Evolutionary conservation across 495 filamentous ascomycete genomes (phyloP).

Genomic region (Penicillium diatomitis): DNA sequence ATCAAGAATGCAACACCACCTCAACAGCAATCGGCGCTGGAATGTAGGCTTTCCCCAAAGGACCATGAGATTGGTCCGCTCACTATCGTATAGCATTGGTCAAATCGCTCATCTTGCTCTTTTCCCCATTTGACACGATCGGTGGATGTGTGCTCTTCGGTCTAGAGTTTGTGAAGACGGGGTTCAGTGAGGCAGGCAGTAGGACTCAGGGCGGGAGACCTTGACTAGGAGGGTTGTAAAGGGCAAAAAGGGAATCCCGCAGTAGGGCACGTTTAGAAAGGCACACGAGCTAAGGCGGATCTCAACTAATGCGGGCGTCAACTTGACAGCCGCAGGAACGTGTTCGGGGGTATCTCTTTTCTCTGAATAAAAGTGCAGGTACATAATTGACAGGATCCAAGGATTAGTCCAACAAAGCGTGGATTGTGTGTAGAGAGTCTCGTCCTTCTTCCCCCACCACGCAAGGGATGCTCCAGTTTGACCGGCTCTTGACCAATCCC

Average conservation of each 20-base stretch:
- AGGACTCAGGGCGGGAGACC: slow-evolving; percentile 6
- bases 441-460: slow-evolving; percentile 15
- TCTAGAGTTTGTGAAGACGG: slow-evolving; percentile 6
- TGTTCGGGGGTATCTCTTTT: slow-evolving; percentile 29
- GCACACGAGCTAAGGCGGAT: slow-evolving; percentile 14
- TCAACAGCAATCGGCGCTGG: slow-evolving; percentile 12
- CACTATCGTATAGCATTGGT: slow-evolving; percentile 3
- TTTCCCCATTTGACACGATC: neutral
- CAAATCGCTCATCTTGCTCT: slow-evolving; percentile 4
- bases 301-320: slow-evolving; percentile 17
- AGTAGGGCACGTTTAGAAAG: slow-evolving; percentile 14
- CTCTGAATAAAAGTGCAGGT: slow-evolving; percentile 6
- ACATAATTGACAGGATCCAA: slow-evolving; percentile 2
- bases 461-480: slow-evolving; percentile 27
- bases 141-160: slow-evolving; percentile 9
- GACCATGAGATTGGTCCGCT: slow-evolving; percentile 5
- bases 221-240: slow-evolving; percentile 8
- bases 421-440: slow-evolving; percentile 3
- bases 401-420: slow-evolving; percentile 22
- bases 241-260: slow-evolving; percentile 7
- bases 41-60: slow-evolving; percentile 27
- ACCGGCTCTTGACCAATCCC: neutral
- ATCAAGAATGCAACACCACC: slow-evolving; percentile 20
- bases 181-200: slow-evolving; percentile 10
- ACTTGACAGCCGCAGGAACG: slow-evolving; percentile 35